Evolutionary conservation across 352 stramenopile genomes (phyloP), one percentile per base, ranked within the genome.

Genomic region (Globisporangium emineosum): DNA sequence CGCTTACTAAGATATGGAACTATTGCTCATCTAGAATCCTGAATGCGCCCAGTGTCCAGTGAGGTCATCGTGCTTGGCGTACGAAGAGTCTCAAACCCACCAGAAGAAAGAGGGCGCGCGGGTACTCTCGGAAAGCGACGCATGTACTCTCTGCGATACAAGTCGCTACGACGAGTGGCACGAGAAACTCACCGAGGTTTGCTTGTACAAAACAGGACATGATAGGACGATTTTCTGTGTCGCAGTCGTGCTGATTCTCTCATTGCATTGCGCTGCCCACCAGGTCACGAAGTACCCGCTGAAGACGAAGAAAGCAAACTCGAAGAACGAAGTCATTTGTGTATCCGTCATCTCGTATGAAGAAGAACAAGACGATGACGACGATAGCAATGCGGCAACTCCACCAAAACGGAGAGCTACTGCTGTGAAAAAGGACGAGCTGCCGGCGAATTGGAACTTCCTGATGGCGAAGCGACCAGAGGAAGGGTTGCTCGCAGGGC

Each of bases 201-300:
- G 15, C n/a, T n/a, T 29, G 9, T 6, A 60, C 10, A 45, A 45
- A 45, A 3, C 19, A 25, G 21, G 12, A 9, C 12, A 40, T 40
- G 21, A 3, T 29, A 27, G 32, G 27, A 13, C 5, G 9, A 25
- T 21, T 50, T 1, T 29, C 30, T n/a, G 5, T 25, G 8, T 17
- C 27, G 17, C 5, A 30, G 54, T 1, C 25, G 17, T 21, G 29
- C 25, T 37, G 3, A 55, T 9, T 19, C 3, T 29, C 27, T 12
- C 2, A 60, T 29, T 13, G 1, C 8, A n/a, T 21, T 60, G 43
- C 50, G 8, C 1, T 42, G 8, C 7, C 27, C 2, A 25, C 5
- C 47, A 94, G 86, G 81, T 93, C 10, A 89, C 83, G 9, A 85
- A 86, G 33, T 96, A 89, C 43, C 88, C 88, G 32, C 70, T 96